Evolutionary conservation across 75 land plant species (phyloP).

Genomic region (Adiantum capillusveneris): DNA sequence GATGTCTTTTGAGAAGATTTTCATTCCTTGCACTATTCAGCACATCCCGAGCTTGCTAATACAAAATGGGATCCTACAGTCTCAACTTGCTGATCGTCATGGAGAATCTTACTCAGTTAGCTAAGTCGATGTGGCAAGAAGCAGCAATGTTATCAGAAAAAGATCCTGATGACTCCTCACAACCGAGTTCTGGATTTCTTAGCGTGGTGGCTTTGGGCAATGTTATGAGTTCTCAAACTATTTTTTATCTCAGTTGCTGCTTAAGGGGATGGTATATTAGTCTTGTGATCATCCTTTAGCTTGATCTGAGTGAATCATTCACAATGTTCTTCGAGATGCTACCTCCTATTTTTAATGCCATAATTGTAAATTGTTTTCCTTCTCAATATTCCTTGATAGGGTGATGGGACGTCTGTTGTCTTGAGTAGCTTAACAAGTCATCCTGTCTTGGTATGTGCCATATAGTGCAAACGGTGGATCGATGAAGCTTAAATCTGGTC

Average conservation of each 20-base stretch:
- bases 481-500: too few relatives aligned
- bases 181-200: constrained; percentile 64
- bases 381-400: constrained; percentile 30
- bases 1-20: neutral
- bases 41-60: neutral
- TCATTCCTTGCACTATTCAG: neutral
- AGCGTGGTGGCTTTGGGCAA: constrained; percentile 91
- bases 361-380: neutral
- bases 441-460: constrained; percentile 92
- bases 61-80: neutral
- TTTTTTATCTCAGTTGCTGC: neutral
- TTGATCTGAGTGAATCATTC: neutral
- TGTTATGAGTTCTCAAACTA: constrained; percentile 45
- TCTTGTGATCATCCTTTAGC: neutral
- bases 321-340: neutral
- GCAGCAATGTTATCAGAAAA: constrained; percentile 69
- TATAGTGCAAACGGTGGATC: too few relatives aligned
- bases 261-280: neutral
- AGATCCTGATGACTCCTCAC: constrained; percentile 66
- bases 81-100: constrained; percentile 35
- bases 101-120: constrained; percentile 76
- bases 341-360: neutral
- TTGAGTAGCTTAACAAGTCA: constrained; percentile 94
- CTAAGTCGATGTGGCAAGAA: constrained; percentile 94
- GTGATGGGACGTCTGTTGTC: constrained; percentile 97